Conservation (phyloP, 352 stramenopile genomes). For the Phytophthora chlamydospora region DNA sequence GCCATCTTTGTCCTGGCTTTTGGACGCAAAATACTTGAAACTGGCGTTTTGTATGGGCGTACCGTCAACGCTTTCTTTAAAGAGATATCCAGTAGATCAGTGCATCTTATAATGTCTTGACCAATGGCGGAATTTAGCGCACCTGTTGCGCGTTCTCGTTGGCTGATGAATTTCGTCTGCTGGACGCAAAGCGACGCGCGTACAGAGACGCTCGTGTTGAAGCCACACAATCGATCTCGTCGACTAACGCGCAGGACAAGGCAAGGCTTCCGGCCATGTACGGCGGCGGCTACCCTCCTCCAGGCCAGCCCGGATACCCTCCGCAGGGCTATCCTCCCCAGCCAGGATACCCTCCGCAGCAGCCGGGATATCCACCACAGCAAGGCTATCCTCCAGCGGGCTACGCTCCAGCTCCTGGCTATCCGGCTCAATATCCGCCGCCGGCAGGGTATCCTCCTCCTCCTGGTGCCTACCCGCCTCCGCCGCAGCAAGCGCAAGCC, state of each 20-base stretch:
- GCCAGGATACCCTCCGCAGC: conserved; percentile 25
- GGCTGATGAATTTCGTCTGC: no score
- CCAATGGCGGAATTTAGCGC: no score
- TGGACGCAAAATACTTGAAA: neutral
- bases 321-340: conserved; percentile 31
- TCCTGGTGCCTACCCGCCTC: conserved; percentile 42
- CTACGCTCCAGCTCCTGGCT: conserved; percentile 31
- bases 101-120: no score
- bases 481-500: conserved; percentile 50
- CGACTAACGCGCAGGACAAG: conserved; percentile 15
- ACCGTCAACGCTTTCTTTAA: no score
- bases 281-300: conserved; percentile 27
- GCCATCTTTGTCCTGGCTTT: conserved; percentile 32
- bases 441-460: conserved; percentile 36
- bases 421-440: conserved; percentile 49
- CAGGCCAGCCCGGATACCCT: conserved; percentile 28
- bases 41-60: neutral
- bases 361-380: conserved; percentile 38
- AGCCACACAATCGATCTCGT: conserved; percentile 19
- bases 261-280: conserved; percentile 23
- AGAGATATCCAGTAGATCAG: no score
- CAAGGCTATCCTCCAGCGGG: conserved; percentile 30
- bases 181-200: neutral
- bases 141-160: no score
- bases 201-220: conserved; percentile 36